phyloP scores from a whole-genome alignment of 225 moss, liverwort and hornwort genomes.

The Rhytidiadelphus loreus region DNA sequence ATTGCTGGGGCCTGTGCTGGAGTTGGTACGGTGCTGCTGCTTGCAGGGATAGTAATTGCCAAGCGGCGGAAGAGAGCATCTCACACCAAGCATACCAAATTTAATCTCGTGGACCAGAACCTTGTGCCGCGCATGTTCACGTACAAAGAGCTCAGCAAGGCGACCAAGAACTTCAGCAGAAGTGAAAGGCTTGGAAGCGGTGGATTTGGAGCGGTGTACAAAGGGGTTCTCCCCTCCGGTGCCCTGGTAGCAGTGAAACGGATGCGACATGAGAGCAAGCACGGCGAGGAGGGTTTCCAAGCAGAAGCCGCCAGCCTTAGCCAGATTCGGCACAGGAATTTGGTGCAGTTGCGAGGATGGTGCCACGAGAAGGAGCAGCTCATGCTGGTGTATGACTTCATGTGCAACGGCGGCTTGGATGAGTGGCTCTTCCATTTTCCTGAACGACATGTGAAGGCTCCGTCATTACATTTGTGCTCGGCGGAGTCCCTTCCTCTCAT shows the following conservation, averaged over 20 bases:
- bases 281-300: slow-evolving; percentile 8
- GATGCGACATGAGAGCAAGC: not conserved
- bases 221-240: slow-evolving; percentile 8
- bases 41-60: not conserved
- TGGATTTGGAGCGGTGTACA: not conserved
- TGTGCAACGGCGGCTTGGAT: slow-evolving; percentile 56
- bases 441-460: not conserved
- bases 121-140: not conserved
- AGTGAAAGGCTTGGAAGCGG: slow-evolving; percentile 17
- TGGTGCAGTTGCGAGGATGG: slow-evolving; percentile 50
- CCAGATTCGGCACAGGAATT: slow-evolving; percentile 9
- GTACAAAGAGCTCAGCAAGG: slow-evolving; percentile 19
- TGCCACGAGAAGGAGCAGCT: slow-evolving; percentile 48
- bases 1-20: not conserved
- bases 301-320: slow-evolving; percentile 31
- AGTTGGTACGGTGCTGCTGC: not conserved
- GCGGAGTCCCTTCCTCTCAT: not conserved
- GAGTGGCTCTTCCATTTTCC: slow-evolving; percentile 15
- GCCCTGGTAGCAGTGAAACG: not conserved
- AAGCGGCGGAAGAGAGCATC: not conserved
- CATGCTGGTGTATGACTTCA: slow-evolving; percentile 43
- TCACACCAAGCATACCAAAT: not conserved
- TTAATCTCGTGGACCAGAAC: not conserved
- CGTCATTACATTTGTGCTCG: not conserved
- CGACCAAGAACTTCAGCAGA: slow-evolving; percentile 15